Percentiles rank a stretch among this genome's conserved stretches.
phyloP scores from a whole-genome alignment of 805 yeast species.

The Candida michaelii region DNA sequence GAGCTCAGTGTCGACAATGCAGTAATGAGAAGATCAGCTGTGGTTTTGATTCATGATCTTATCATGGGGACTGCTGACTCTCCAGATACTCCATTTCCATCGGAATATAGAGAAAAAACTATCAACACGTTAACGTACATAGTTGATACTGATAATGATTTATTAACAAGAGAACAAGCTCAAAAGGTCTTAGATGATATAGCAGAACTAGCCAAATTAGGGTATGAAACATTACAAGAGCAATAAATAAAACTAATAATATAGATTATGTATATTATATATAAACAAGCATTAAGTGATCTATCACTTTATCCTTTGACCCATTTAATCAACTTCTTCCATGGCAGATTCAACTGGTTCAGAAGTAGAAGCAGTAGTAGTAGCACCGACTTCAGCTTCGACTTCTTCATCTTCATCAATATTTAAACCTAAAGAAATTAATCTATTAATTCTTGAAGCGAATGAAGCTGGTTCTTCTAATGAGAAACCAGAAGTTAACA shows the following conservation, averaged over 20 bases:
- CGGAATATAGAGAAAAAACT: constrained; percentile 44
- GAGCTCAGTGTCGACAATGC: constrained; percentile 48
- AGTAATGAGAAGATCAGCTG: constrained; percentile 71
- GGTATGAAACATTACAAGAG: constrained; percentile 11
- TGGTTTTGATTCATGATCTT: constrained; percentile 65
- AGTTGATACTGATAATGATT: constrained; percentile 51
- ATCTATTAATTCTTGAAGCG: constrained; percentile 97
- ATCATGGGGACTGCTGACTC: constrained; percentile 46
- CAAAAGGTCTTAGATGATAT: constrained; percentile 30
- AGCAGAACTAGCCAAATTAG: constrained; percentile 23
- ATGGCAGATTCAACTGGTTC: constrained; percentile 89
- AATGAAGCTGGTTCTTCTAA: constrained; percentile 98
- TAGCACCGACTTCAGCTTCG: constrained; percentile 50
- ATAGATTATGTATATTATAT: constrained; percentile 3
- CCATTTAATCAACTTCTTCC: constrained; percentile 93
- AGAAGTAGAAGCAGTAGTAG: constrained; percentile 46
- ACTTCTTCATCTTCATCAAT: constrained; percentile 84
- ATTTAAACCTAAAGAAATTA: constrained; percentile 96
- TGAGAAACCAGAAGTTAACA: constrained; percentile 97
- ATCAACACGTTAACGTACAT: constrained; percentile 44
- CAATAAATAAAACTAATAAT: too few relatives aligned
- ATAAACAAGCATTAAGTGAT: constrained; percentile 8
- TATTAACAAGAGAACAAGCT: constrained; percentile 61
- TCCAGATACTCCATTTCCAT: constrained; percentile 51
- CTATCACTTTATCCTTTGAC: not conserved